Base-by-base conservation (phyloP, 2,329 filamentous ascomycete genomes). In the Epichloe coenophiala region DNA sequence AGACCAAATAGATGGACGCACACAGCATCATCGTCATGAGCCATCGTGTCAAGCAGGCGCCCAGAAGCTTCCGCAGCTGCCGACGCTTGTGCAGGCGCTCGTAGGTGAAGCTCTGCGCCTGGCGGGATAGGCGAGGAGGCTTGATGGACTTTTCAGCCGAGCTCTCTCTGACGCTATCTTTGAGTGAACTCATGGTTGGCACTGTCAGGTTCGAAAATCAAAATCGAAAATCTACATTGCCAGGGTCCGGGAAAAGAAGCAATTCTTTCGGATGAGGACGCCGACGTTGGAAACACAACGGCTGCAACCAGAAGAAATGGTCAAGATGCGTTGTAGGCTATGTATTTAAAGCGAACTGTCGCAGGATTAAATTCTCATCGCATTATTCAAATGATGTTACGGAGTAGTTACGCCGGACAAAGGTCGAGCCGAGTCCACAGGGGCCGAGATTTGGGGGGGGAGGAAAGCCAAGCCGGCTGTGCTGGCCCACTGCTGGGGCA, bases 11-110 rank as follows among this genome's bases (percentile, higher is more conserved):
- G 23, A 64, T 55, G 45, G 57, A 56, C 15, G 48, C 48, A n/a
- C 61, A 60, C 39, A 67, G 53, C n/a, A 51, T 50, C 39, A 60
- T 44, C 8, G 63, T 65, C 17, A 65, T 33, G 7, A 61, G 43
- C 63, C 63, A 67, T 45, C 60, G 58, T 15, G 50, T 6, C 17
- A 53, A 19, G 47, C 56, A 57, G 11, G 45, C 46, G 27, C 53
- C 39, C 3, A 58, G 40, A 40, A 61, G 50, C 17, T 48, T 48
- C 15, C 53, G 55, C 19, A 60, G 50, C 51, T 62, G 60, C 7
- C 37, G 49, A 19, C 53, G 13, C 41, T 46, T 55, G 50, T 56
- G 43, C 19, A 60, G 59, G 9, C 49, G 52, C 49, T 58, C 55
- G 31, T 54, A 57, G 13, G 55, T 49, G 52, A 57, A 56, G 64